These are phyloP conservation scores for Aspergillus brasiliensis DNA, from an alignment of 2,329 filamentous ascomycete genomes.

Conservation along the genomic window DNA sequence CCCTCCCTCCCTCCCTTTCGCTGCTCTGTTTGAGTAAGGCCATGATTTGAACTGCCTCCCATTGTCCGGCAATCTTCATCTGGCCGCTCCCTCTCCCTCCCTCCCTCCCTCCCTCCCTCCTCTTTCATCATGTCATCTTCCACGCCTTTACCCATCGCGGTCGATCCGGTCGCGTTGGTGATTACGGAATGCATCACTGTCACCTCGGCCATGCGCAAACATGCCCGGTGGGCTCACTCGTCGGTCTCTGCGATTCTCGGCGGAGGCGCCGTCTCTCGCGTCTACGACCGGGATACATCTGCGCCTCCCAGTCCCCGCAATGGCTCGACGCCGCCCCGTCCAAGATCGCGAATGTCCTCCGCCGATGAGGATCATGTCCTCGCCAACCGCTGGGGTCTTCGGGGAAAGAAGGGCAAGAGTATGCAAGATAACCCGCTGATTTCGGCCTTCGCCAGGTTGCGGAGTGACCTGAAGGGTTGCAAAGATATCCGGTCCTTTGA, in stretches of 20 bases:
- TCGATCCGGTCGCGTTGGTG: conserved; percentile 88
- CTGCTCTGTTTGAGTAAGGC: conserved; percentile 10
- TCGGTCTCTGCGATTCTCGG: conserved; percentile 95
- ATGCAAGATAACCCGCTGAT: conserved; percentile 97
- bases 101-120: conserved; percentile 23
- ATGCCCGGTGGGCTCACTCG: conserved; percentile 92
- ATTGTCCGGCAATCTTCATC: conserved; percentile 16
- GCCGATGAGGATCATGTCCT: conserved; percentile 52
- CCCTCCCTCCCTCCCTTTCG: not conserved
- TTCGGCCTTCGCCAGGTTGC: conserved; percentile 85
- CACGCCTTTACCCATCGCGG: conserved; percentile 69
- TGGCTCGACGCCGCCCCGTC: conserved; percentile 22
- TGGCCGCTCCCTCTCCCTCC: conserved; percentile 13
- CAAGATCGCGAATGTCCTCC: conserved; percentile 23
- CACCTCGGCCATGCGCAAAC: conserved; percentile 96
- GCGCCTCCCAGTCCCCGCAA: conserved; percentile 39
- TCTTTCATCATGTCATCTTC: conserved; percentile 36
- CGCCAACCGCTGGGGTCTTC: conserved; percentile 85
- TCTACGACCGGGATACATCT: conserved; percentile 47
- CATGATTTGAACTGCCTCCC: conserved; percentile 23
- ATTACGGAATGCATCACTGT: conserved; percentile 99
- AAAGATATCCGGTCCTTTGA: conserved; percentile 91
- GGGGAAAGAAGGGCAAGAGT: conserved; percentile 94
- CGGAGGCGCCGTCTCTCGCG: conserved; percentile 57
- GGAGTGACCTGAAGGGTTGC: conserved; percentile 82